These are phyloP conservation scores for Moniliella sp. DNA, from an alignment of 1,284 basidiomycete genomes.

Conservation along the genomic window DNA sequence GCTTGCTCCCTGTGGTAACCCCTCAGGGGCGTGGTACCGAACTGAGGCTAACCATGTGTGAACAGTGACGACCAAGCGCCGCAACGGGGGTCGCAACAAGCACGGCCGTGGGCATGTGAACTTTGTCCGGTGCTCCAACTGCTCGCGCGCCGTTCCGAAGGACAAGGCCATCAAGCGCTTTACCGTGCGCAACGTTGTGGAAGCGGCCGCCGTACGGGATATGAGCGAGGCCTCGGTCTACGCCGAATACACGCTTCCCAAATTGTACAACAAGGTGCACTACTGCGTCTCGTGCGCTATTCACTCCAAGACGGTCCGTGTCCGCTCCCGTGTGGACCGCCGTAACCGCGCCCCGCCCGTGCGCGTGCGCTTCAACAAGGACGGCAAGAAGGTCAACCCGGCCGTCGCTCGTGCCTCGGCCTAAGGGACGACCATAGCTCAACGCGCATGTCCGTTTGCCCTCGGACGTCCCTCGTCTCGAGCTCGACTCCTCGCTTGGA, in stretches of 20 bases:
- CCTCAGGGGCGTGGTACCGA: too few species aligned
- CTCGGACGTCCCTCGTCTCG: too few species aligned
- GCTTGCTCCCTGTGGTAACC: too few species aligned
- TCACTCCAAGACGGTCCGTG: slow-evolving; percentile 59
- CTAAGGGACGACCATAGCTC: too few species aligned
- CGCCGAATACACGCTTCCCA: slow-evolving; percentile 85
- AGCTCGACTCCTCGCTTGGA: too few species aligned
- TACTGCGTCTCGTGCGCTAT: slow-evolving; percentile 99
- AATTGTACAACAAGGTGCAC: slow-evolving; percentile 94
- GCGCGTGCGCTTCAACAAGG: slow-evolving; percentile 76
- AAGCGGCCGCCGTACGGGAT: slow-evolving; percentile 90
- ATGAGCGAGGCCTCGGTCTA: slow-evolving; percentile 90
- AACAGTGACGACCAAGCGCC: slow-evolving; percentile 98
- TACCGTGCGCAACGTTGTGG: slow-evolving; percentile 98
- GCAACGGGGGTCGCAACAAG: slow-evolving; percentile 51
- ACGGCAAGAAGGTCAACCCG: slow-evolving; percentile 51
- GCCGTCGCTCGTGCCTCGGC: slow-evolving; percentile 1
- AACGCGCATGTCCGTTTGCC: too few species aligned
- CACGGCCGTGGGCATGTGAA: slow-evolving; percentile 81
- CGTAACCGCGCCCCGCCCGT: slow-evolving; percentile 49
- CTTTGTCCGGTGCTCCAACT: slow-evolving; percentile 93
- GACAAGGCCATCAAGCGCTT: slow-evolving; percentile 98
- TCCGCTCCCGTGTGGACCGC: slow-evolving; percentile 28
- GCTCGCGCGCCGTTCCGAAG: slow-evolving; percentile 44
- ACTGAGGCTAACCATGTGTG: too few species aligned